phyloP scores from a whole-genome alignment of 768 basidiomycete species.

The Auriscalpium orientale region DNA sequence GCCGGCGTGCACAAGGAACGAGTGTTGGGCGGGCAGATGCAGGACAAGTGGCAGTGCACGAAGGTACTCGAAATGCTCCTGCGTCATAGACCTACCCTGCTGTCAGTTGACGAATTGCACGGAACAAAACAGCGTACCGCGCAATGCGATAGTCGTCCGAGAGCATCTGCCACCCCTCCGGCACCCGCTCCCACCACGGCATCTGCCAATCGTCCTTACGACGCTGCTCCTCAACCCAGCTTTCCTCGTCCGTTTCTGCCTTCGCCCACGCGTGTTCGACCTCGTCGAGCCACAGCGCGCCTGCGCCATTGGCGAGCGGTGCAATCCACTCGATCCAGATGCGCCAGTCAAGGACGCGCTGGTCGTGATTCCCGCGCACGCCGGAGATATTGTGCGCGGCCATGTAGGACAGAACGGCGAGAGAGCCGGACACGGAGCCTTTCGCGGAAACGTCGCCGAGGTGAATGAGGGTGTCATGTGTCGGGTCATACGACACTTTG shows the following conservation, averaged over 20 bases:
- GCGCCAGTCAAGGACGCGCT: constrained; percentile 84
- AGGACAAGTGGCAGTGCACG: constrained; percentile 62
- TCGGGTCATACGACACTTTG: constrained; percentile 50
- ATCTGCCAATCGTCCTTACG: constrained; percentile 18
- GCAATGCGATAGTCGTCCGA: constrained; percentile 76
- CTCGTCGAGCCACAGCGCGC: constrained; percentile 42
- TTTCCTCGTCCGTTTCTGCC: constrained; percentile 27
- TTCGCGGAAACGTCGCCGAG: constrained; percentile 80
- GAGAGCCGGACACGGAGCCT: constrained; percentile 50
- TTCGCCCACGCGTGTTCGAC: constrained; percentile 39
- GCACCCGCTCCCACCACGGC: constrained; percentile 26
- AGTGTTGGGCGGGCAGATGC: constrained; percentile 67
- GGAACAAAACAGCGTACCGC: constrained; percentile 23
- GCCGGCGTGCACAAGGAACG: constrained; percentile 79
- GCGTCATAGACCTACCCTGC: constrained; percentile 41
- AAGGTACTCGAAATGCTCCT: constrained; percentile 59
- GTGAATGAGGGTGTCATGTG: constrained; percentile 66
- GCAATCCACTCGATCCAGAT: constrained; percentile 79
- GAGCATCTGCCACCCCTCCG: constrained; percentile 59
- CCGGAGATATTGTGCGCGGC: constrained; percentile 56
- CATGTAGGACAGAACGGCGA: constrained; percentile 60
- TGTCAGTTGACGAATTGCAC: neutral
- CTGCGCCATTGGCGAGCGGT: constrained; percentile 32
- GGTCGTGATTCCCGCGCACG: constrained; percentile 93
- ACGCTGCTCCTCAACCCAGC: constrained; percentile 29